Evolutionary conservation across 352 stramenopile species (phyloP).

Genomic region (Phytophthora ramorum): DNA sequence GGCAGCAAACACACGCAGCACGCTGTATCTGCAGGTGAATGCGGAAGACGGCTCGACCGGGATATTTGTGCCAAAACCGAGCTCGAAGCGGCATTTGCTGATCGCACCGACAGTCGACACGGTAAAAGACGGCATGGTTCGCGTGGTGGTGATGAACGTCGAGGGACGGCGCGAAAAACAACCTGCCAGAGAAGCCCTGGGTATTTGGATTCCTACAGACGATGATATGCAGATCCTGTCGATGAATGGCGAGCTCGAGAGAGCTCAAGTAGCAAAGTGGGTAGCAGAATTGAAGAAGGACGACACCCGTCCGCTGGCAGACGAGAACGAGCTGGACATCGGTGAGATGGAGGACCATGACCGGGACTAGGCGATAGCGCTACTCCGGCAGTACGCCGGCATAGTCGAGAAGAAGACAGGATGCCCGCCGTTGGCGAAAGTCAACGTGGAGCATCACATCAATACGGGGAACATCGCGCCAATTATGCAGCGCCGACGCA

Average conservation of each 20-base stretch:
- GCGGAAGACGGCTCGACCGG: slow-evolving; percentile 9
- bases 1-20: not conserved
- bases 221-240: slow-evolving; percentile 16
- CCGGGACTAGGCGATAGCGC: not conserved
- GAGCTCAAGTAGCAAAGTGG: not conserved
- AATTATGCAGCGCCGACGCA: too few species aligned
- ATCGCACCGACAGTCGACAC: slow-evolving; percentile 16
- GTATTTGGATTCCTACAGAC: slow-evolving; percentile 21
- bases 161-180: slow-evolving; percentile 11
- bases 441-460: too few species aligned
- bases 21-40: not conserved
- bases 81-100: slow-evolving; percentile 3
- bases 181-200: slow-evolving; percentile 4
- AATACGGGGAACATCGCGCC: too few species aligned
- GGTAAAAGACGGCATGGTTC: not conserved
- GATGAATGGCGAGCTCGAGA: not conserved
- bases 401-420: not conserved
- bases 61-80: slow-evolving; percentile 14
- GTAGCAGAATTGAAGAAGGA: not conserved
- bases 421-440: too few species aligned
- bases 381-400: not conserved
- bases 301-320: not conserved
- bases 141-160: slow-evolving; percentile 20
- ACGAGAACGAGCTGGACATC: not conserved
- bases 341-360: not conserved